These are phyloP conservation scores for Ganoderma leucocontextum DNA, from an alignment of 1,284 basidiomycete genomes.

Conservation along the genomic window DNA sequence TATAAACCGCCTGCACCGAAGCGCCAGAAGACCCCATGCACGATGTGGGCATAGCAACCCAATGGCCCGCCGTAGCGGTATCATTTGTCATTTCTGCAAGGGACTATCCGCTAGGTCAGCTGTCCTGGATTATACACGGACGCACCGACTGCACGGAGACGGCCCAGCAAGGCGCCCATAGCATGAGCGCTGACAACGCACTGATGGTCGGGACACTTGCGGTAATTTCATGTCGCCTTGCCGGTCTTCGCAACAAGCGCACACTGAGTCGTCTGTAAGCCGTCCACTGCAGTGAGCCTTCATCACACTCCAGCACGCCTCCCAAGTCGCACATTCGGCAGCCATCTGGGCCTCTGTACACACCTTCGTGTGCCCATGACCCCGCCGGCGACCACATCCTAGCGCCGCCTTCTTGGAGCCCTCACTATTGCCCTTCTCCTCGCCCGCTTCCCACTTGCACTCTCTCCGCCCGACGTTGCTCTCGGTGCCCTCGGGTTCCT, in stretches of 20 bases:
- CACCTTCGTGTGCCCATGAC: constrained; percentile 2
- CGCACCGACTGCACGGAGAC: not conserved
- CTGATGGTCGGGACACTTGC: not conserved
- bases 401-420: constrained; percentile 27
- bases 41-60: not conserved
- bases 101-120: not conserved
- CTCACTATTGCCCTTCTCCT: constrained; percentile 16
- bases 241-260: not conserved
- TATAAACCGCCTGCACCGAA: constrained; percentile 5
- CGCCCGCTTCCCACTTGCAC: constrained; percentile 17
- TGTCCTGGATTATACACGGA: not conserved
- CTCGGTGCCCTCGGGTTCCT: constrained; percentile 8
- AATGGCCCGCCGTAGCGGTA: not conserved
- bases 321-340: not conserved
- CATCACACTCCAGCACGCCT: not conserved
- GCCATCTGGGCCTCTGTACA: not conserved
- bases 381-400: not conserved
- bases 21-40: constrained; percentile 9
- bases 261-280: constrained; percentile 16
- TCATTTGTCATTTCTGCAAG: not conserved
- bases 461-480: constrained; percentile 16
- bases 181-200: not conserved
- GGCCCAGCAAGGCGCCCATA: not conserved
- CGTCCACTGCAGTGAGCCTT: constrained; percentile 3
- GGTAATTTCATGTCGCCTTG: constrained; percentile 8